Base-by-base conservation (phyloP, 768 basidiomycete species). In the Lactarius pseudohatsudake region DNA sequence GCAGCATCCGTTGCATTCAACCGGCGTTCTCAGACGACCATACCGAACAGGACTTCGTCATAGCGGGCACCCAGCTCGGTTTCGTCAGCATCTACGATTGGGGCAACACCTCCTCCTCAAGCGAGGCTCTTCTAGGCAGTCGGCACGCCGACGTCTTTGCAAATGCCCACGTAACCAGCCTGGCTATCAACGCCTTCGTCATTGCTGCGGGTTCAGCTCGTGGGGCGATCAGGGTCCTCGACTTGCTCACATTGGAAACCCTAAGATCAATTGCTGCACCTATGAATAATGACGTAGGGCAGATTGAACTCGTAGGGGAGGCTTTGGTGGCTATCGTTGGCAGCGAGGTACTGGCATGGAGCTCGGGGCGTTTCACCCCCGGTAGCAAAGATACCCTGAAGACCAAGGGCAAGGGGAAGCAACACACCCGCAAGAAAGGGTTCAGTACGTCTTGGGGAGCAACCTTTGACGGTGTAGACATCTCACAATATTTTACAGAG, bases 51-150 rank as follows among this genome's bases (percentile, higher is more conserved):
- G 83, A 79, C 71, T 84, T 90, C 72, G 74, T 92, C 38, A 71
- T 92, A 10, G 78, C 77, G 1, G 91, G 92, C 2, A 88, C 92
- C 72, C 76, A 78, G 28, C 77, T 90, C 30, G 91, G 91, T 1
- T 85, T 79, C 50, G 75, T 92, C 54, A 84, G 80, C 63, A 76
- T 91, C 4, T 91, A 88, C 71, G 79, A 84, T 41, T 89, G 84
- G 82, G 61, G 73, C 6, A 61, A 62, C 20, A 45, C 45, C 15
- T 58, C 65, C 30, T 47, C 62, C 55, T 50, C 67, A 73, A 43
- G 59, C 30, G 65, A 69, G 32, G 45, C 65, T 56, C 65, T 75
- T 36, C 72, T 47, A 55, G 82, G 86, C 1, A 67, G 77, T 4
- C 78, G 79, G 64, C 82, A 80, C 61, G 84, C 90, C 62, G 86